phyloP scores from a whole-genome alignment of 257 asterid genomes.

The Scutellaria galericulata region DNA sequence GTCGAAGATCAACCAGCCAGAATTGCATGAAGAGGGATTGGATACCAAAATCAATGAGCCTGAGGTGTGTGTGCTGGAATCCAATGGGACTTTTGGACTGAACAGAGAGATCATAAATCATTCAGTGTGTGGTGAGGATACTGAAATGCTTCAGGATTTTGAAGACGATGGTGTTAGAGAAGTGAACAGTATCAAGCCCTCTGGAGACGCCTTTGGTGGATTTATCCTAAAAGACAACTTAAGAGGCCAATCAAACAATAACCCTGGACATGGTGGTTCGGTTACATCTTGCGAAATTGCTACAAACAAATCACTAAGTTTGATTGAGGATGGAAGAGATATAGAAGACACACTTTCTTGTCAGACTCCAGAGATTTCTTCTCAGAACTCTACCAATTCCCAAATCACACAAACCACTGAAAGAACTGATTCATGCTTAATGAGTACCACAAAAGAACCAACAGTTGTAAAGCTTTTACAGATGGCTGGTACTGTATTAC shows the following conservation, averaged over 20 bases:
- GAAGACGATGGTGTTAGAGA: conserved; percentile 44
- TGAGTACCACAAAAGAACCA: conserved; percentile 53
- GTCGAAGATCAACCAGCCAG: conserved; percentile 37
- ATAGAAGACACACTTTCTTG: conserved; percentile 65
- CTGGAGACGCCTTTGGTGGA: conserved; percentile 39
- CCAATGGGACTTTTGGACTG: conserved; percentile 50
- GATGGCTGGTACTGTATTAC: conserved; percentile 46
- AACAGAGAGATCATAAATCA: conserved; percentile 45
- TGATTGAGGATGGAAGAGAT: conserved; percentile 54
- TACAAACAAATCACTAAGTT: conserved; percentile 40
- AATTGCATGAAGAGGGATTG: conserved; percentile 47
- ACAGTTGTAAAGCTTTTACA: conserved; percentile 56
- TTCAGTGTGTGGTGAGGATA: conserved; percentile 42
- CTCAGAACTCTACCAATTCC: conserved; percentile 67
- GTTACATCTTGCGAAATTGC: conserved; percentile 48
- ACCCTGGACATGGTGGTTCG: conserved; percentile 43
- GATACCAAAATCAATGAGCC: conserved; percentile 47
- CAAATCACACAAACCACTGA: conserved; percentile 51
- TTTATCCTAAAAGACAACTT: conserved; percentile 39
- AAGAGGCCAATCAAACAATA: conserved; percentile 43
- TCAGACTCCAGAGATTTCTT: conserved; percentile 65
- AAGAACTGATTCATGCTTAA: conserved; percentile 55
- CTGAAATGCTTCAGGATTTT: conserved; percentile 39
- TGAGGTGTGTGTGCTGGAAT: conserved; percentile 48
- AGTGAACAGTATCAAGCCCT: conserved; percentile 38